Percentiles rank a stretch among this genome's conserved stretches.
Conservation (phyloP, 78 protist species). For the Andalucia godoyi region DNA sequence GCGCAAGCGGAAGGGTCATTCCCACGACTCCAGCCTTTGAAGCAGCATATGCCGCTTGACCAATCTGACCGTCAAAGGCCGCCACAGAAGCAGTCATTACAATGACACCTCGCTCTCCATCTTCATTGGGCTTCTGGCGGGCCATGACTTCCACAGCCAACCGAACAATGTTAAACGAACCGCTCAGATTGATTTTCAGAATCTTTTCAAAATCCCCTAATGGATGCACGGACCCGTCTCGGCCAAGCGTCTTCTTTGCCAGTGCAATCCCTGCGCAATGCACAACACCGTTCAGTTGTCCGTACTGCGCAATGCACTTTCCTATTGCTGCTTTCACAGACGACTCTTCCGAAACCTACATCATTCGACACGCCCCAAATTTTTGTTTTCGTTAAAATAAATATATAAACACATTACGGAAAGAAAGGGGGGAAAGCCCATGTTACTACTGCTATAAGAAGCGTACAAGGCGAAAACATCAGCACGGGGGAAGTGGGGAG, state of each 20-base stretch:
- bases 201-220: conserved; percentile 24
- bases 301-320: conserved; percentile 18
- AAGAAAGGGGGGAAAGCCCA: too few relatives aligned
- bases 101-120: conserved; percentile 57
- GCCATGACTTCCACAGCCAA: conserved; percentile 43
- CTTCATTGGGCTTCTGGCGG: conserved; percentile 18
- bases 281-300: conserved; percentile 49
- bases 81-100: conserved; percentile 64
- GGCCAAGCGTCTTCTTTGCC: conserved; percentile 15
- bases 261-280: conserved; percentile 74
- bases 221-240: conserved; percentile 4
- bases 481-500: too few relatives aligned
- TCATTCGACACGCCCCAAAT: too few relatives aligned
- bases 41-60: conserved; percentile 77
- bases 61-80: conserved; percentile 71
- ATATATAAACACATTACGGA: too few relatives aligned
- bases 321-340: conserved; percentile 20
- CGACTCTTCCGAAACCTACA: conserved; percentile 20
- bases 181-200: conserved; percentile 37
- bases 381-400: too few relatives aligned
- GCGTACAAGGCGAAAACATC: too few relatives aligned
- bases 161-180: conserved; percentile 61
- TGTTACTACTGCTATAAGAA: too few relatives aligned
- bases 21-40: conserved; percentile 48
- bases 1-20: conserved; percentile 66